Evolutionary conservation across 2,329 filamentous ascomycete genomes (phyloP), one percentile per base, ranked within the genome.

Genomic region (Leptoxyphium fumago): DNA sequence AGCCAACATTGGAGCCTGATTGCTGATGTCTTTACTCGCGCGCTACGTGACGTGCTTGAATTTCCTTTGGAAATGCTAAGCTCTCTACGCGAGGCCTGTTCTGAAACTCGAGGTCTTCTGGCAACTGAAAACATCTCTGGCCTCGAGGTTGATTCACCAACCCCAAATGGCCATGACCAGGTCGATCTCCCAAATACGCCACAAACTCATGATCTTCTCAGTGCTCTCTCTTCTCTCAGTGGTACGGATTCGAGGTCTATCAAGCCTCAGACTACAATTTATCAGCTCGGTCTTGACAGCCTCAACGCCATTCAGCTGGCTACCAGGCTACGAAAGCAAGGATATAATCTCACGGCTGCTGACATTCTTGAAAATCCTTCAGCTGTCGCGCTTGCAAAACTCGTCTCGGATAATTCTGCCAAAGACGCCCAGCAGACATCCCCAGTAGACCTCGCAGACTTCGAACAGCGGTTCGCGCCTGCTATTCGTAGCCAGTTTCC

Each of bases 201-300:
- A 9, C 13, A 36, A 36, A 15, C 32, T 36, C 11, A 9, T 13
- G 32, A 13, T 9, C 13, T 36, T 3, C 11, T 15, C 11, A 36
- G 5, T 5, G 15, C 32, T 36, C 32, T 36, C 4, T 36, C 32
- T 0, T 63, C 63, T 6, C 68, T 91, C 18, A 78, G 82, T 1
- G 64, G 68, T 1, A 61, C 73, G 4, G 58, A 73, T 0, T 45
- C 58, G 2, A 54, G 67, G 0, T 65, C 64, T 0, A 79, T 94
- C 40, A 54, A 58, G 2, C 70, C 69, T 10, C 58, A 72, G 9
- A 85, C 78, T 0, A 86, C 84, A 0, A 85, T 96, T 41, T 94
- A 89, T 54, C 78, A 82, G 46, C 74, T 94, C n/a, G 89, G 89
- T 0, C 67, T 95, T 2, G 88, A 95, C 61, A 95, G 88, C 58